Evolutionary conservation across 257 asterid species (phyloP).

Genomic region (Salvia miltiorrhiza): DNA sequence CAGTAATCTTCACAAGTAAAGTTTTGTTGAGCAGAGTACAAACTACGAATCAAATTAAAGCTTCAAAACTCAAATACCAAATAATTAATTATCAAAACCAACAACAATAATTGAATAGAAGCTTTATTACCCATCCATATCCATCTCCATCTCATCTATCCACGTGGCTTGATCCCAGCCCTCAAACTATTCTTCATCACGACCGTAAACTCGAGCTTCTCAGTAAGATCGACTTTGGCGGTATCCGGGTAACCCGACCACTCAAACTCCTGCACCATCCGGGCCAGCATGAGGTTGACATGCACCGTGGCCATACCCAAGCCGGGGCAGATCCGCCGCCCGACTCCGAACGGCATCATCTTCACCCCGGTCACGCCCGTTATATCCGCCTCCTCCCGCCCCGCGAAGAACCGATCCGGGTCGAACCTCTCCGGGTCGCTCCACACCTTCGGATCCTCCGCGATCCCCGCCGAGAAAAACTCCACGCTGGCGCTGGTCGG

Average conservation of each 20-base stretch:
- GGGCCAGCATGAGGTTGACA: constrained; percentile 63
- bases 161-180: constrained; percentile 55
- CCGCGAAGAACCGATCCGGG: constrained; percentile 66
- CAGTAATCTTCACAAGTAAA: no score
- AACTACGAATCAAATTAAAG: no score
- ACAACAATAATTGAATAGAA: no score
- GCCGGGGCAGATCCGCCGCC: constrained; percentile 97
- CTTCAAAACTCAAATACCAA: no score
- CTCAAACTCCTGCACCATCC: constrained; percentile 96
- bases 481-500: constrained; percentile 69
- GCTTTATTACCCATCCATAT: no score
- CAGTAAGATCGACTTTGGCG: constrained; percentile 64
- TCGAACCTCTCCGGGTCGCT: constrained; percentile 61
- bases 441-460: constrained; percentile 85
- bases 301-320: constrained; percentile 74
- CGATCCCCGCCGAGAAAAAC: constrained; percentile 52
- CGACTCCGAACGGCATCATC: constrained; percentile 89
- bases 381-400: constrained; percentile 78
- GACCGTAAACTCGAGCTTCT: constrained; percentile 75
- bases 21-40: no score
- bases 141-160: no score
- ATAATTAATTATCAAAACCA: no score
- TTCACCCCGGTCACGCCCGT: constrained; percentile 75
- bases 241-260: constrained; percentile 72
- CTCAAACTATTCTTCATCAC: constrained; percentile 78